A percentile compares a stretch with the other conserved stretches of the same genome.
Conservation (phyloP, 495 filamentous ascomycete genomes). For the Podospora conica region DNA sequence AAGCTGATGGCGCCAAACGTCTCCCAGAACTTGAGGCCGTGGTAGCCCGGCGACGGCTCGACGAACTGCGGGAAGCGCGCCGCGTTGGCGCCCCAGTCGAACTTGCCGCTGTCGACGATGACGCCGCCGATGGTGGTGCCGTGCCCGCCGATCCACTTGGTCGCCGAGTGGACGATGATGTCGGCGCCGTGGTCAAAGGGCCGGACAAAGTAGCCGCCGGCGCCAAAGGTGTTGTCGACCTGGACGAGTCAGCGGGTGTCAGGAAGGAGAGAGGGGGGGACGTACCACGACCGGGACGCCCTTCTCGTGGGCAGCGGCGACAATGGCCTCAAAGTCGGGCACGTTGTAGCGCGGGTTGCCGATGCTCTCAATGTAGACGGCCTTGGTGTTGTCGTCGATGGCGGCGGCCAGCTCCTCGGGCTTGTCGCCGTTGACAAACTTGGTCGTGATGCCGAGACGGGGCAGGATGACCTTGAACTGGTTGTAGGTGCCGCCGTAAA, state of each 20-base stretch:
- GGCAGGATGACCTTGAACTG: conserved; percentile 92
- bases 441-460: conserved; percentile 80
- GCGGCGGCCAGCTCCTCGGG: conserved; percentile 72
- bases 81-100: conserved; percentile 89
- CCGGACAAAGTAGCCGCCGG: conserved; percentile 83
- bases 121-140: conserved; percentile 93
- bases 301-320: conserved; percentile 68
- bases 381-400: conserved; percentile 95
- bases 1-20: conserved; percentile 84
- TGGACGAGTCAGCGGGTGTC: conserved; percentile 22
- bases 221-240: conserved; percentile 97
- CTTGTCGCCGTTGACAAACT: conserved; percentile 84
- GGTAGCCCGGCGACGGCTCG: conserved; percentile 88
- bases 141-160: conserved; percentile 98
- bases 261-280: conserved; percentile 9
- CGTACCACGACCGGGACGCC: conserved; percentile 79
- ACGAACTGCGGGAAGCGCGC: conserved; percentile 90
- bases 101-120: conserved; percentile 87
- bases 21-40: conserved; percentile 96
- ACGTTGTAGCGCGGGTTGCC: conserved; percentile 96
- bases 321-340: conserved; percentile 80
- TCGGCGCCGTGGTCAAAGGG: conserved; percentile 93
- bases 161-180: conserved; percentile 92
- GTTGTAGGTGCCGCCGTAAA: conserved; percentile 98
- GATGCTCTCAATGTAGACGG: conserved; percentile 92